A percentile compares a stretch with the other conserved stretches of the same genome.
Evolutionary conservation across 1,284 basidiomycete genomes (phyloP).

Genomic region (Ganoderma lingzhi): DNA sequence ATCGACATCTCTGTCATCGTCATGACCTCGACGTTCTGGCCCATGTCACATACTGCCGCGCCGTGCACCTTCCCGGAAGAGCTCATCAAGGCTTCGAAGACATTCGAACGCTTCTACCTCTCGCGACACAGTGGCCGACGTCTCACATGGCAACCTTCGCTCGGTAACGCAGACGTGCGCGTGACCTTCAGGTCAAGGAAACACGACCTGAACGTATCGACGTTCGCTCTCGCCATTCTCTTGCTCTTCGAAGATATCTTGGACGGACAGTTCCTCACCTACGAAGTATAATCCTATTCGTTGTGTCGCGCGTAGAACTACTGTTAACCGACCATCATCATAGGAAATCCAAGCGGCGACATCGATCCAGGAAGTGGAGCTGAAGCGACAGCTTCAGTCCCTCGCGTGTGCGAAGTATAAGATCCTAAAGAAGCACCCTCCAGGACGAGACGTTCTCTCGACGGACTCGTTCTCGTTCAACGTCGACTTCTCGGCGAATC

Average conservation of each 20-base stretch:
- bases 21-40: constrained; percentile 96
- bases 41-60: constrained; percentile 70
- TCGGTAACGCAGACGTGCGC: constrained; percentile 92
- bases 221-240: constrained; percentile 89
- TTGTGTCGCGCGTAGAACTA: background rate
- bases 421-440: constrained; percentile 91
- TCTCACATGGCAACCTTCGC: constrained; percentile 93
- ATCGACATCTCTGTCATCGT: constrained; percentile 88
- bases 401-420: constrained; percentile 98
- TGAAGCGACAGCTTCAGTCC: constrained; percentile 93
- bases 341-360: constrained; percentile 81
- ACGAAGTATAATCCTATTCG: constrained; percentile 58
- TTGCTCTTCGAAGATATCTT: constrained; percentile 84
- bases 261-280: constrained; percentile 77
- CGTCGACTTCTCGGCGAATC: constrained; percentile 75
- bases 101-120: constrained; percentile 93
- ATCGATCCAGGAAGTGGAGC: constrained; percentile 77
- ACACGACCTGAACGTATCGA: constrained; percentile 95
- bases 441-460: constrained; percentile 81
- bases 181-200: constrained; percentile 82
- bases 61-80: constrained; percentile 74
- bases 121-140: constrained; percentile 90
- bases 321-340: background rate
- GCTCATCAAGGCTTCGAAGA: constrained; percentile 71
- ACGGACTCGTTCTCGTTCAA: constrained; percentile 94